These are phyloP conservation scores for Pterulicium gracile DNA, from an alignment of 1,284 basidiomycete species.

Conservation along the genomic window DNA sequence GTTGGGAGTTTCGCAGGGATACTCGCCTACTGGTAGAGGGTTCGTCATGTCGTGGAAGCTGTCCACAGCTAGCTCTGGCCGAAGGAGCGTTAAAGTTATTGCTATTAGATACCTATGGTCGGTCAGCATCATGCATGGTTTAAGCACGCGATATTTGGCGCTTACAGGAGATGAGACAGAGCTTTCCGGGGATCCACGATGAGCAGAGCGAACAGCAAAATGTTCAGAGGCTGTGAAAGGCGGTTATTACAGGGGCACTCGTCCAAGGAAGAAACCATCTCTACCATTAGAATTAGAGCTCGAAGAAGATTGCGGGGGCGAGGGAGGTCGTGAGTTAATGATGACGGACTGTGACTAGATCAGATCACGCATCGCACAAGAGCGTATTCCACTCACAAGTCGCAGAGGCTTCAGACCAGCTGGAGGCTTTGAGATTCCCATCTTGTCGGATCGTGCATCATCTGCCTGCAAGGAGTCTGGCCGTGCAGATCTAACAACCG, in stretches of 20 bases:
- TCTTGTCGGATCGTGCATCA: too few relatives aligned
- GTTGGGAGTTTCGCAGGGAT: neutral
- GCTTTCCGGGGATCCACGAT: neutral
- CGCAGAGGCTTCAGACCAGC: conserved; percentile 42
- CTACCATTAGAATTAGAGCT: conserved; percentile 7
- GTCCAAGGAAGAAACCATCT: conserved; percentile 10
- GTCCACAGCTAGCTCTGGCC: too few relatives aligned
- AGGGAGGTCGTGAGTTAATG: conserved; percentile 22
- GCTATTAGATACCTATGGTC: too few relatives aligned
- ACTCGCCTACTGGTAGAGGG: too few relatives aligned
- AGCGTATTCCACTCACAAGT: conserved; percentile 33
- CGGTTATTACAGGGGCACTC: too few relatives aligned
- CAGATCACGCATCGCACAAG: conserved; percentile 6
- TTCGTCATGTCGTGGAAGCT: too few relatives aligned
- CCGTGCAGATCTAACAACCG: too few relatives aligned
- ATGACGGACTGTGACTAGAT: conserved; percentile 31
- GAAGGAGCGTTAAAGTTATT: too few relatives aligned
- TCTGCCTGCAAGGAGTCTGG: too few relatives aligned
- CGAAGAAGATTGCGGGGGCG: conserved; percentile 14
- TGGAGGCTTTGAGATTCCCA: conserved; percentile 8
- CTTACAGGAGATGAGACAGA: neutral
- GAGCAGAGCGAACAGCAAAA: neutral
- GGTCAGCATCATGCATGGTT: conserved; percentile 1
- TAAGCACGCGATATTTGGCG: too few relatives aligned
- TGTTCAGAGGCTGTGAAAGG: neutral